Evolutionary conservation across 345 rosid genomes (phyloP), one percentile per base, ranked within the genome.

Genomic region (Gossypioides kirkii): DNA sequence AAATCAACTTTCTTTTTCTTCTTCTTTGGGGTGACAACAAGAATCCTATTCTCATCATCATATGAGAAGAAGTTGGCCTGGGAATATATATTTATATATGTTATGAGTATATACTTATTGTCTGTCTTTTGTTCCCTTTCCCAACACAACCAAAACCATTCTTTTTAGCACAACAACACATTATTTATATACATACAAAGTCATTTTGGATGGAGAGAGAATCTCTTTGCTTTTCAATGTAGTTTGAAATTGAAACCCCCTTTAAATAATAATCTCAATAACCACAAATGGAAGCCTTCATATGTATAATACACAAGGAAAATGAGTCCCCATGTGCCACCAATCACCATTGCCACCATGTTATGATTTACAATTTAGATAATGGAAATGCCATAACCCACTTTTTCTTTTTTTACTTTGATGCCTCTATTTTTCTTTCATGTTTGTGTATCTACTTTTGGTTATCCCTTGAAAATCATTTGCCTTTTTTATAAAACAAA

Each of bases 21-120:
- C 56, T 17, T 52, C 32, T 56, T 70, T 73, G 77, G 84, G 85
- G 42, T 70, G 78, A 74, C 81, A 81, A 11, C 72, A 75, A 70
- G 83, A 83, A 81, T 81, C 84, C 78, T 77, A 61, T 78, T 71
- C 86, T 61, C 26, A 20, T 54, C 74, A 68, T 74, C 45, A 56
- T 32, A 32, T 32, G 38, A 5, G 7, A 52, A 72, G 77, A 78
- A 76, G 75, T 61, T 41, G 78, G 70, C 75, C 53, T 72, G 28
- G 41, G 69, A 74, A 13, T 12, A 69, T 62, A 9, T 59, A 58
- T 13, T 72, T 69, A 63, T 18, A 54, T 10, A n/a, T 54, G 5
- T 32, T 5, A 5, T 6, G 38, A 32, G 7, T 32, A 32, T 32
- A 32, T 5, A 32, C 38, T 32, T 32, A 32, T 23, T 23, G 61